These are phyloP conservation scores for Globisporangium megalacanthum DNA, from an alignment of 352 stramenopile species.

Conservation along the genomic window DNA sequence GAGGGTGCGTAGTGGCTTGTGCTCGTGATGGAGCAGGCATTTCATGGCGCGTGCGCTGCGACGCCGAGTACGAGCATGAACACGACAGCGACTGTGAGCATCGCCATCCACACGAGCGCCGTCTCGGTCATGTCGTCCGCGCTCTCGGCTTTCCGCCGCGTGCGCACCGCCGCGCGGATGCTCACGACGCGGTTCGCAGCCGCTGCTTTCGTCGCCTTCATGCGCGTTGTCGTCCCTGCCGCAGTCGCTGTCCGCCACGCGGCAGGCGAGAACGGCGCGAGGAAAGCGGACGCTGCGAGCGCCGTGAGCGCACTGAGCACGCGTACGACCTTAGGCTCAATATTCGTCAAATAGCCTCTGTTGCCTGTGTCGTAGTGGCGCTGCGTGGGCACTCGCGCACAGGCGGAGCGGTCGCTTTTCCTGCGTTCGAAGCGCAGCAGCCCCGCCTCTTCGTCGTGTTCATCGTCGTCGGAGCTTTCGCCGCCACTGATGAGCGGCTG, in stretches of 20 bases:
- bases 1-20: background rate
- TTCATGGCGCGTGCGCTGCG: slow-evolving; percentile 19
- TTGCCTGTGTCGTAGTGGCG: background rate
- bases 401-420: no score
- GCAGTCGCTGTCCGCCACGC: background rate
- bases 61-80: slow-evolving; percentile 31
- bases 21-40: background rate
- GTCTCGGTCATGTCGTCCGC: slow-evolving; percentile 32
- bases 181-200: slow-evolving; percentile 3
- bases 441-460: slow-evolving; percentile 10
- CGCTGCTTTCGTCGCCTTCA: background rate
- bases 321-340: slow-evolving; percentile 24
- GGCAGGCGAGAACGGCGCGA: slow-evolving; percentile 2
- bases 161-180: slow-evolving; percentile 15
- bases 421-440: background rate
- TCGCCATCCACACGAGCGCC: slow-evolving; percentile 27
- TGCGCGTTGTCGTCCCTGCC: background rate
- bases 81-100: slow-evolving; percentile 24
- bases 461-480: slow-evolving; percentile 1
- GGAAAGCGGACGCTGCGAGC: slow-evolving; percentile 8
- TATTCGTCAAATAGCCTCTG: slow-evolving; percentile 9
- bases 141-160: slow-evolving; percentile 25
- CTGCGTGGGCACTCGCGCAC: background rate
- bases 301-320: slow-evolving; percentile 10
- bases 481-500: slow-evolving; percentile 32